Percentiles rank a stretch among this genome's conserved stretches.
These are phyloP conservation scores for Sugiyamaella valdiviana DNA, from an alignment of 805 yeast species.

Conservation along the genomic window DNA sequence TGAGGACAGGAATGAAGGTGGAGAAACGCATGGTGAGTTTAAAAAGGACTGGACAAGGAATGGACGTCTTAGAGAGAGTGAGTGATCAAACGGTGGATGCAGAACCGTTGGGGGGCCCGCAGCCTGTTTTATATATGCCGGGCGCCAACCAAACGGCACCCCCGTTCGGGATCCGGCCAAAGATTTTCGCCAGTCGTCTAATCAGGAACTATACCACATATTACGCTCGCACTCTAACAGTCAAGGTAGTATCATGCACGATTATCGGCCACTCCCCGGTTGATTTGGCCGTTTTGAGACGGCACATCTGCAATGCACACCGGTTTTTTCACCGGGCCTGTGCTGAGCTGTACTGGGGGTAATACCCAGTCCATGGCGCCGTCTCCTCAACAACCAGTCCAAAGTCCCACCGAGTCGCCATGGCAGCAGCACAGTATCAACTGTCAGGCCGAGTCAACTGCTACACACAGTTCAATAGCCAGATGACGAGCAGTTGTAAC, in stretches of 20 bases:
- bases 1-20: background rate
- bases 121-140: background rate
- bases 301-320: background rate
- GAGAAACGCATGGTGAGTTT: slow-evolving; percentile 2
- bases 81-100: background rate
- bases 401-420: no score
- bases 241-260: background rate
- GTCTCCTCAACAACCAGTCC: no score
- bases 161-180: background rate
- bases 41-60: background rate
- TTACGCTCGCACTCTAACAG: background rate
- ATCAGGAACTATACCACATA: background rate
- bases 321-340: background rate
- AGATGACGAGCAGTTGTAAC: no score
- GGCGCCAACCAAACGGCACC: no score
- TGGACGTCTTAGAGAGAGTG: background rate
- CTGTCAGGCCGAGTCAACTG: no score
- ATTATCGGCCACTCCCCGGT: background rate
- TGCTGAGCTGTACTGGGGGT: no score
- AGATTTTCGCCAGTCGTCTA: background rate
- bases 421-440: no score
- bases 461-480: no score
- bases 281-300: background rate
- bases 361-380: background rate
- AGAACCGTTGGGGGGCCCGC: background rate